Evolutionary conservation across 768 basidiomycete species (phyloP).

Genomic region (Phylloporus rhodoxanthus): DNA sequence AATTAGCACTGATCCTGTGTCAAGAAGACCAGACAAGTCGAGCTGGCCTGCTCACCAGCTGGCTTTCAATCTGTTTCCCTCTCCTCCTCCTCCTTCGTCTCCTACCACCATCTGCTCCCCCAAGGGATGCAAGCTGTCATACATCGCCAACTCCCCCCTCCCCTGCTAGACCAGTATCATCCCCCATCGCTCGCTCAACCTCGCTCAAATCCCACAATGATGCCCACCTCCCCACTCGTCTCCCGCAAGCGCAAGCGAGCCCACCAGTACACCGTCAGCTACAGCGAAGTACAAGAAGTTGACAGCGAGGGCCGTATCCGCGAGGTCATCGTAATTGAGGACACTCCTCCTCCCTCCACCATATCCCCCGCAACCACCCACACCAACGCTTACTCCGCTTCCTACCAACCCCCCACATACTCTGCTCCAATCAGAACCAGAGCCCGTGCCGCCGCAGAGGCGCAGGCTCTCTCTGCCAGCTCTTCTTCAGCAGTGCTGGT

Average conservation of each 20-base stretch:
- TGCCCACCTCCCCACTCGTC: conserved; percentile 65
- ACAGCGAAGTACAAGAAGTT: conserved; percentile 84
- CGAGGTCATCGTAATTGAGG: conserved; percentile 90
- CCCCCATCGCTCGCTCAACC: conserved; percentile 48
- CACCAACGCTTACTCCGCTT: conserved; percentile 66
- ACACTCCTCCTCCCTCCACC: conserved; percentile 76
- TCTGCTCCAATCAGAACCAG: conserved; percentile 77
- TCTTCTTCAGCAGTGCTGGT: conserved; percentile 58
- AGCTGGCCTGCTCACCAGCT: conserved; percentile 27
- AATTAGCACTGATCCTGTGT: conserved; percentile 30
- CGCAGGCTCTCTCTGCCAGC: conserved; percentile 65
- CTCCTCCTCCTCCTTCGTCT: conserved; percentile 6
- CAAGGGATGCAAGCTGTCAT: conserved; percentile 69
- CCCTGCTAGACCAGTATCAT: conserved; percentile 61
- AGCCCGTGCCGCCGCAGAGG: conserved; percentile 81
- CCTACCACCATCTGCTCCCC: conserved; percentile 48
- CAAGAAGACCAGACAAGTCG: conserved; percentile 24
- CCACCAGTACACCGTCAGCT: conserved; percentile 76
- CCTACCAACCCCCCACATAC: conserved; percentile 72
- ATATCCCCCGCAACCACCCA: conserved; percentile 70
- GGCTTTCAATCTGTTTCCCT: conserved; percentile 33
- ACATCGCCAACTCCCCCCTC: conserved; percentile 53
- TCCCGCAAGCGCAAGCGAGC: conserved; percentile 81
- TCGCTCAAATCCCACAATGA: conserved; percentile 48
- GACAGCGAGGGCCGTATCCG: conserved; percentile 70